Base-by-base conservation (phyloP, 2,329 filamentous ascomycete genomes). In the Penicillium sp. region DNA sequence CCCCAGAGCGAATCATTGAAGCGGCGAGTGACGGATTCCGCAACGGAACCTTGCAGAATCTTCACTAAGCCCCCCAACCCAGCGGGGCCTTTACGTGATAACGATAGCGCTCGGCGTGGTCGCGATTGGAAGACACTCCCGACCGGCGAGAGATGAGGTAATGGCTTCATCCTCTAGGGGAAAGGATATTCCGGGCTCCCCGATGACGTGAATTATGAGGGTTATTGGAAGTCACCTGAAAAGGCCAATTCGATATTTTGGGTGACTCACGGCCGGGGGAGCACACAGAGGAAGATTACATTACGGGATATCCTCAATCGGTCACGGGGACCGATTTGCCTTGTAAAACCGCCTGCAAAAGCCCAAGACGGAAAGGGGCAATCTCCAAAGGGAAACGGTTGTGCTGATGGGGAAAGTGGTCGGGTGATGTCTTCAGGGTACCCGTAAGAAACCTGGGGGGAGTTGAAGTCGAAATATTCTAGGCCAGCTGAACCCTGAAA, bases 111-210 rank as follows among this genome's bases (percentile, higher is more conserved):
- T 60, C 58, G 57, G 61, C 64, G 58, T 15, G 26, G 29, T 42
- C 44, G 52, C 55, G 45, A 66, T 66, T 66, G 64, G 64, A 57
- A 64, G 64, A 56, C 18, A 41, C 43, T 50, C 54, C 64, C 64
- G 64, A 53, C 41, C 50, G 47, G 33, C 40, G 37, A 22, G 33
- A 52, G 47, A 58, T 64, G 57, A 61, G 57, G 58, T 65, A 62
- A 62, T 57, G 53, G 40, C 26, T 45, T 26, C 26, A 23, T 42
- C 33, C 37, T 29, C 46, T 45, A 41, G 58, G 54, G 52, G 48
- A 56, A 58, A 52, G 49, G 48, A 62, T 61, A 42, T 45, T 62
- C 57, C 54, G 57, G 7, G 6, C n/a, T n/a, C 12, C 2, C 45
- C 18, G 22, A 14, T 25, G 22, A 31, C 12, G 31, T 31, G 26